phyloP scores from a whole-genome alignment of 352 stramenopile species.

The Phytophthora pisi region DNA sequence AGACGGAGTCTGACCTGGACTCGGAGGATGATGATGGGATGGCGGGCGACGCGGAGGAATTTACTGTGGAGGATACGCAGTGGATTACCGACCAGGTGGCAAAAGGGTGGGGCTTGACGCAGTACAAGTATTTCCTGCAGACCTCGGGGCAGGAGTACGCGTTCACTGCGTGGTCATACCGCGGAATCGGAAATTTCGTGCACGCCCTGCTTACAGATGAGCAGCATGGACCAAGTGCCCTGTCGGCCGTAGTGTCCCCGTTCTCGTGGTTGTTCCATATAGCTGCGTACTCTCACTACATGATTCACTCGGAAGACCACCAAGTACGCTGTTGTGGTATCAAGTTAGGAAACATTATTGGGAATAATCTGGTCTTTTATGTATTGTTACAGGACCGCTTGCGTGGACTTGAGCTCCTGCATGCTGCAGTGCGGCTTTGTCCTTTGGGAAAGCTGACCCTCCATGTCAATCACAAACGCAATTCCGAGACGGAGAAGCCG shows the following conservation, averaged over 20 bases:
- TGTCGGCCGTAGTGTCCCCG: conserved; percentile 38
- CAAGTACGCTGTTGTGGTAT: conserved; percentile 23
- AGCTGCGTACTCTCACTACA: conserved; percentile 41
- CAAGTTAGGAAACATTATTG: not conserved
- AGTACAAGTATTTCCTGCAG: conserved; percentile 61
- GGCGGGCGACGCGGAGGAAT: conserved; percentile 14
- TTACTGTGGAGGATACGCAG: conserved; percentile 29
- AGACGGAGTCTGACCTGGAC: conserved; percentile 35
- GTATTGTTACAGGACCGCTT: conserved; percentile 32
- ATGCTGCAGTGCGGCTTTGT: conserved; percentile 18
- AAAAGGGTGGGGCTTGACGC: conserved; percentile 34
- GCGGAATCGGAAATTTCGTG: conserved; percentile 48
- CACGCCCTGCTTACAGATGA: conserved; percentile 38
- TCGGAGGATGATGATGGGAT: conserved; percentile 36
- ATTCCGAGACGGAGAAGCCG: not conserved
- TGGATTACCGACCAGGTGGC: conserved; percentile 45
- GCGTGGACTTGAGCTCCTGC: conserved; percentile 40
- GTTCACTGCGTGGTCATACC: conserved; percentile 65
- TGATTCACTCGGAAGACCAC: conserved; percentile 46
- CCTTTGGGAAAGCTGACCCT: conserved; percentile 27
- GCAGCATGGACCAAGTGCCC: conserved; percentile 5
- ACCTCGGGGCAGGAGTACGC: conserved; percentile 53
- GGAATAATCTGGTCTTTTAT: not conserved
- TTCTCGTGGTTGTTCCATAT: conserved; percentile 57
- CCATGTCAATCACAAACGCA: not conserved